Base-by-base conservation (phyloP, 257 asterid genomes). In the Galeopsis tetrahit region DNA sequence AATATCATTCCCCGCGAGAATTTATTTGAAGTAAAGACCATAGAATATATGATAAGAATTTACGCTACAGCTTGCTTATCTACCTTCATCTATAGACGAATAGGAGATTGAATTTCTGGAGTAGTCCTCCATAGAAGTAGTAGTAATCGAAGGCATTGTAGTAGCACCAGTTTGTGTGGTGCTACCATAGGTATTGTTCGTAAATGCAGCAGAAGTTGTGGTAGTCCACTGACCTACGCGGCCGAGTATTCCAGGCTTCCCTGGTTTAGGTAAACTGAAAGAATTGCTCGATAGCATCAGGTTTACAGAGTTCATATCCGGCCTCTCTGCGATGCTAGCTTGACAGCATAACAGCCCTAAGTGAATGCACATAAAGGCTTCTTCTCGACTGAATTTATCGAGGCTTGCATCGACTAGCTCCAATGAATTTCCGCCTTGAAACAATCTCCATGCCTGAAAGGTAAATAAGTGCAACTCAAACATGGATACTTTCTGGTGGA, bases 261-360 rank as follows among this genome's bases (percentile, higher is more conserved):
- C 89, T 3, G 96, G 96, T 66, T 0, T 75, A 4, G 96, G 94
- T 69, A 90, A 70, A 57, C 70, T 79, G 65, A 90, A 86, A 4
- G 98, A 92, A 71, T 89, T 82, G 51, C 91, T 82, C 13, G 90
- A 86, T 52, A 92, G 83, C 82, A 80, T 80, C 71, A 92, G 83
- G 60, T 85, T 78, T 17, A 90, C 68, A 10, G 89, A 63, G 46
- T 82, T 90, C 94, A 92, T 92, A 68, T 92, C 96, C 0, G 91
- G 96, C 60, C 98, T 80, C 53, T 84, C 89, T 13, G 84, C 73
- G 63, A 90, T 79, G 43, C 66, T 82, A 57, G 92, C 87, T 85
- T 92, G 98, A 75, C 98, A 92, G 79, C 98, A 90, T 46, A 92
- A 82, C 56, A 92, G 75, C 48, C 96, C 98, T 64, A 92, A 63